Base-by-base conservation (phyloP, 2,329 filamentous ascomycete genomes). In the Plenodomus lindquistii region DNA sequence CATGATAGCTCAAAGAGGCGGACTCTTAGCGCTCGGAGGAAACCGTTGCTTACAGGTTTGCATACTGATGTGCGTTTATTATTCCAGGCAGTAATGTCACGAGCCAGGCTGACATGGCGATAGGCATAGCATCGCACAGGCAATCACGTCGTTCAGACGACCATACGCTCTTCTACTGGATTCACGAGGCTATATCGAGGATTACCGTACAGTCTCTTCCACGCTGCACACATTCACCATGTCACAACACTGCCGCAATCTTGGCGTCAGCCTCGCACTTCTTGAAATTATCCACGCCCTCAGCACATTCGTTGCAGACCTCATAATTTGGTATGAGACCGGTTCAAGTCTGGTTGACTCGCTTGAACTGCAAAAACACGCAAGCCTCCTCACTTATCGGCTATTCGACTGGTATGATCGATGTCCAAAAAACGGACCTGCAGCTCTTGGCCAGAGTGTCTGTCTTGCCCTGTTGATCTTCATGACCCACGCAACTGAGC, bases 1-100 rank as follows among this genome's bases (percentile, higher is more conserved):
- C 1, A 71, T 71, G 68, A 66, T 71, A 17, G 16, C 51, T n/a
- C 68, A 69, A 47, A 59, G 68, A 58, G 68, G 67, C 3, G 68
- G 68, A 10, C 62, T 71, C 41, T 49, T 57, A 21, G 59, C 56
- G 5, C 41, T 71, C 19, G 40, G 36, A 31, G 54, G 55, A 13
- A 71, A 68, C 39, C 54, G 54, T 22, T 66, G 63, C 47, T 45
- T 71, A 36, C 66, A 71, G 40, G 57, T 60, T 1, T 70, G 67
- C 41, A 56, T 71, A 19, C 44, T 71, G 20, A 63, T 66, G 68
- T 70, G 44, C 64, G 65, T 50, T 16, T 16, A 17, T 2, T 5
- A n/a, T 10, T 35, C 9, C 15, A 17, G 16, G 15, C 20, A 31
- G 10, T 9, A n/a, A 15, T n/a, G 8, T 21, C 9, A 19, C 13